A percentile compares a stretch with the other conserved stretches of the same genome.
Conservation (phyloP, 768 basidiomycete genomes). For the Suillus weaverae region DNA sequence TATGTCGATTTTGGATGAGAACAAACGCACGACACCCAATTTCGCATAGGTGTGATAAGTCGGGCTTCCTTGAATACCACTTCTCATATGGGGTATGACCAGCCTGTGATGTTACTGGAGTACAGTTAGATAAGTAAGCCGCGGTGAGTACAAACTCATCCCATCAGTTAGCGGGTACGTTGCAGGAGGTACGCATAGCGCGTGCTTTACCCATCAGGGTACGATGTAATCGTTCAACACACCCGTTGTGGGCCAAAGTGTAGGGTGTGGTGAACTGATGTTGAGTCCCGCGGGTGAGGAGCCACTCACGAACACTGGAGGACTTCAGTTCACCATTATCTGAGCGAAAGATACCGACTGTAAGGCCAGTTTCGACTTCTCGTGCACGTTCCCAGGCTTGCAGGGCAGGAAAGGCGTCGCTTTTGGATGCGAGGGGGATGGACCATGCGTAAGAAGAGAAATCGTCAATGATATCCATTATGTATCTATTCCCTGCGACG, state of each 20-base stretch:
- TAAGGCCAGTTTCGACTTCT: slow-evolving; percentile 21
- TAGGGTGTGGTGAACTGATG: slow-evolving; percentile 30
- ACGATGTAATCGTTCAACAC: slow-evolving; percentile 37
- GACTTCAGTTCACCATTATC: slow-evolving; percentile 28
- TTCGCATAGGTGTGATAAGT: slow-evolving; percentile 29
- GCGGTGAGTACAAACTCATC: slow-evolving; percentile 36
- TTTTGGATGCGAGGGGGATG: slow-evolving; percentile 29
- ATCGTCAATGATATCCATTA: slow-evolving; percentile 14
- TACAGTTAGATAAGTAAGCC: slow-evolving; percentile 23
- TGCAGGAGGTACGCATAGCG: slow-evolving; percentile 29
- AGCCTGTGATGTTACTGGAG: slow-evolving; percentile 20
- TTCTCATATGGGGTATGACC: slow-evolving; percentile 20
- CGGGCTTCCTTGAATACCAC: slow-evolving; percentile 26
- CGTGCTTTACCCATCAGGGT: slow-evolving; percentile 33
- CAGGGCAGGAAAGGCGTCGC: slow-evolving; percentile 22
- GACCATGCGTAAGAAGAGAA: slow-evolving; percentile 28
- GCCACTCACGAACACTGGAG: slow-evolving; percentile 14
- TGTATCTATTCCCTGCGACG: not conserved
- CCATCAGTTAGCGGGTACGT: slow-evolving; percentile 31
- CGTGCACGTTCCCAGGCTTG: slow-evolving; percentile 28
- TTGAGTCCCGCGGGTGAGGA: slow-evolving; percentile 11
- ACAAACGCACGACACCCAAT: slow-evolving; percentile 32
- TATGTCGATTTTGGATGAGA: slow-evolving; percentile 20
- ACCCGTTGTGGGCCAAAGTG: slow-evolving; percentile 39
- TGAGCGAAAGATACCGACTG: slow-evolving; percentile 17